Conservation (phyloP, 768 basidiomycete species). For the Amanita subjunquillea region DNA sequence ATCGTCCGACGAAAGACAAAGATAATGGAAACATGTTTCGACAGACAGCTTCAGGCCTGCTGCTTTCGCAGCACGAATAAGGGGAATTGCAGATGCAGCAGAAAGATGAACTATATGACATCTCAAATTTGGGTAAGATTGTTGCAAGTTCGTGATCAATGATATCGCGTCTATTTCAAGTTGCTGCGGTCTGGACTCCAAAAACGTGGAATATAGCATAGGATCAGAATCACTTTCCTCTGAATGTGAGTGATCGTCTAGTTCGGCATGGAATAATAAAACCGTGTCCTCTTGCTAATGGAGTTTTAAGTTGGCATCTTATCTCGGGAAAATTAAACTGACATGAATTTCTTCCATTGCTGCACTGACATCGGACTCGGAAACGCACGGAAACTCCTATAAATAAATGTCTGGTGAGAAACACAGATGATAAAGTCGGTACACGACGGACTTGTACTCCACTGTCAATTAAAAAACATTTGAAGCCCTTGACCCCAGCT, state of each 20-base stretch:
- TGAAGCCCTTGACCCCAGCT: constrained; percentile 89
- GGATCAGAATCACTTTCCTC: constrained; percentile 19
- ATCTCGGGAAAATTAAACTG: constrained; percentile 9
- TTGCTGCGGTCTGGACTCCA: constrained; percentile 71
- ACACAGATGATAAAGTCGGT: background rate
- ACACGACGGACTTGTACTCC: constrained; percentile 69
- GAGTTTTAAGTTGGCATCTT: constrained; percentile 1
- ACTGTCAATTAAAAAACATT: constrained; percentile 93
- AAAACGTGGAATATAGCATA: constrained; percentile 69
- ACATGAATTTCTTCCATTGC: constrained; percentile 78
- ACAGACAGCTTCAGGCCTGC: constrained; percentile 69
- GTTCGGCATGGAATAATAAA: constrained; percentile 90
- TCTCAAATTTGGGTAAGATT: constrained; percentile 52
- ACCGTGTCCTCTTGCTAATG: constrained; percentile 54
- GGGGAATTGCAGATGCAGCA: constrained; percentile 69
- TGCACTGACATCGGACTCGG: constrained; percentile 49
- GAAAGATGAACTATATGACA: constrained; percentile 96
- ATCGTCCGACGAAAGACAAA: constrained; percentile 61
- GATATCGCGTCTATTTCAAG: constrained; percentile 78
- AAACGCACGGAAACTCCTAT: constrained; percentile 90
- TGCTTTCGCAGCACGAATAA: constrained; percentile 59
- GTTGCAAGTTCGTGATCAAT: constrained; percentile 60
- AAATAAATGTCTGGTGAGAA: constrained; percentile 4
- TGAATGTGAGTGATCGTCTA: constrained; percentile 27
- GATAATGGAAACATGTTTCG: constrained; percentile 98